phyloP scores from a whole-genome alignment of 2,329 filamentous ascomycete genomes.

The Pleomassaria siparia region DNA sequence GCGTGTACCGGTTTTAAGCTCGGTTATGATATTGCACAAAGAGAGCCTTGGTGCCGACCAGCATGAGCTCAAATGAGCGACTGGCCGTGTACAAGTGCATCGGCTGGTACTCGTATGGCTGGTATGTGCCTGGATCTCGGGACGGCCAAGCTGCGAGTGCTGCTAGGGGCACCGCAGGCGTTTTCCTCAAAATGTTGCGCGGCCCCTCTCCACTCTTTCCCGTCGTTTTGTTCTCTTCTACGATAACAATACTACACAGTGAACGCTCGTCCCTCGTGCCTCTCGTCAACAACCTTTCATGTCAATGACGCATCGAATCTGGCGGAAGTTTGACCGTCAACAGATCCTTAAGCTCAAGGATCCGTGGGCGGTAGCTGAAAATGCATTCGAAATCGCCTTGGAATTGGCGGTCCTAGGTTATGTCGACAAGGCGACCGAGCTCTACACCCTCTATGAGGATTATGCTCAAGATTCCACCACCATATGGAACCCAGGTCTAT shows the following conservation, averaged over 20 bases:
- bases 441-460: slow-evolving; percentile 14
- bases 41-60: neutral
- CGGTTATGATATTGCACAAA: slow-evolving; percentile 6
- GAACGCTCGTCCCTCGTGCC: neutral
- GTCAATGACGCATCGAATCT: slow-evolving; percentile 16
- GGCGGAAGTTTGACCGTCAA: slow-evolving; percentile 18
- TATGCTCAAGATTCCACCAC: slow-evolving; percentile 11
- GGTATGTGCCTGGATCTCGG: too few species aligned
- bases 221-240: neutral
- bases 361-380: slow-evolving; percentile 16
- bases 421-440: slow-evolving; percentile 13
- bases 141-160: too few species aligned
- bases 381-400: slow-evolving; percentile 17
- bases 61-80: neutral
- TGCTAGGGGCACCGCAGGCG: neutral
- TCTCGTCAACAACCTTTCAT: neutral
- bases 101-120: neutral
- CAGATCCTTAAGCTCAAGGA: slow-evolving; percentile 16
- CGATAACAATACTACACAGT: neutral
- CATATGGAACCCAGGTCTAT: slow-evolving; percentile 19
- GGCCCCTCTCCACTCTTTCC: neutral
- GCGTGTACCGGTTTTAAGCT: slow-evolving; percentile 4
- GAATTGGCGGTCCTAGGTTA: slow-evolving; percentile 20
- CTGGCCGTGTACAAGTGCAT: neutral
- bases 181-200: slow-evolving; percentile 2